Conservation (phyloP, 768 basidiomycete species). For the Rhodotorula paludigena region DNA sequence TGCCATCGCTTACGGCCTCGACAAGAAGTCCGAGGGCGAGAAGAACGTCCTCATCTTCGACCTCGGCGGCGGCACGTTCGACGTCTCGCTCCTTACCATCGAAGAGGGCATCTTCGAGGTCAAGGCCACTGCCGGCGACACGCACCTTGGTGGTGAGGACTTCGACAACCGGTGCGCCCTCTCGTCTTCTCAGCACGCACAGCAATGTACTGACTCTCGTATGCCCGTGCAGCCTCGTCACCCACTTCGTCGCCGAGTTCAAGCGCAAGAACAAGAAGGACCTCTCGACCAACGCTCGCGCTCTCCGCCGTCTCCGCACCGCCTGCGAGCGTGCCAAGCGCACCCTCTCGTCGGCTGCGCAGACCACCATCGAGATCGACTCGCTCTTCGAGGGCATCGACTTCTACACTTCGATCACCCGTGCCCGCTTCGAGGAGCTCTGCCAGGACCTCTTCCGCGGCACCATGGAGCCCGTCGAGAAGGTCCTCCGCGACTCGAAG, state of each 20-base stretch:
- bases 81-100: conserved; percentile 92
- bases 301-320: conserved; percentile 92
- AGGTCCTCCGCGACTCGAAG: conserved; percentile 95
- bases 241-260: conserved; percentile 94
- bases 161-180: conserved; percentile 71
- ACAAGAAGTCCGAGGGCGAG: conserved; percentile 84
- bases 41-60: conserved; percentile 97
- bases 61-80: conserved; percentile 96
- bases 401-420: conserved; percentile 96
- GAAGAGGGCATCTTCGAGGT: conserved; percentile 98
- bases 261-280: conserved; percentile 98
- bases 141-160: conserved; percentile 96
- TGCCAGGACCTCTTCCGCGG: conserved; percentile 92
- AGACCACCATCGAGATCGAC: conserved; percentile 96
- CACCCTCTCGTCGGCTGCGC: conserved; percentile 91
- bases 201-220: conserved; percentile 6
- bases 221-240: conserved; percentile 60
- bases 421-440: conserved; percentile 94
- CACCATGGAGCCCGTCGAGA: conserved; percentile 92
- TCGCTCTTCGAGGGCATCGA: conserved; percentile 96
- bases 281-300: conserved; percentile 83
- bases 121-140: conserved; percentile 96
- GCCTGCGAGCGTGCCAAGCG: conserved; percentile 99
- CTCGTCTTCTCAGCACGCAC: neutral
- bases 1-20: conserved; percentile 96